Evolutionary conservation across 129 eudicot species (phyloP), one percentile per base, ranked within the genome.

Genomic region (sunflower (Helianthus annuus)): DNA sequence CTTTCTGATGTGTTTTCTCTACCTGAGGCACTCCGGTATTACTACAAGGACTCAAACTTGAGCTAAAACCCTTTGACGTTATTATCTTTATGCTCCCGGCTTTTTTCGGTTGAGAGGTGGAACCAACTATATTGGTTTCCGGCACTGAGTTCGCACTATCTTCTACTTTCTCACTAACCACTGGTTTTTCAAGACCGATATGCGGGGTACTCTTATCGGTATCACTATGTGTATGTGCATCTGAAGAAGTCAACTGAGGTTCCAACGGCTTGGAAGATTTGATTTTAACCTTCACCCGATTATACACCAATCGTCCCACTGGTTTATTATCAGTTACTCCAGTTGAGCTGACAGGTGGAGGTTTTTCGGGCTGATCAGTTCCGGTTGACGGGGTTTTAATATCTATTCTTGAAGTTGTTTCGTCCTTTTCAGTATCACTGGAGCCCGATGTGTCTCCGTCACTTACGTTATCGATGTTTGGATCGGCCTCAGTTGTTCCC

Each of bases 251-350:
- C 56, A 55, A 63, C 54, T 77, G 89, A 44, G 94, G 60, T 64
- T 75, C 94, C 34, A 88, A 69, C 52, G 82, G 82, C 70, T 92
- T 92, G 40, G 96, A 83, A 39, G 85, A 54, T 78, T 90, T 94
- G 24, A 94, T 79, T 80, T 83, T 94, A 40, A 94, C 92, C 78
- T 84, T 94, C 11, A 94, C 96, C 29, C 98, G 85, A 29, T 85
- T 84, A 56, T 94, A 94, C 16, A 90, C 98, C 76, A 81, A 78
- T 76, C 76, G 76, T 13, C 90, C 88, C 52, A 84, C 66, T 19
- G 85, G 78, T 46, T 83, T 86, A 58, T 80, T 86, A 58, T 80
- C 74, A 17, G 32, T 54, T 60, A 78, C 76, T 53, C 73, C 76
- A 10, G 68, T 68, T 49, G 86, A 60, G 80, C 44, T 70, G 17